These are phyloP conservation scores for Oryza punctata DNA, from an alignment of 176 grass and related monocot genomes.

Conservation along the genomic window DNA sequence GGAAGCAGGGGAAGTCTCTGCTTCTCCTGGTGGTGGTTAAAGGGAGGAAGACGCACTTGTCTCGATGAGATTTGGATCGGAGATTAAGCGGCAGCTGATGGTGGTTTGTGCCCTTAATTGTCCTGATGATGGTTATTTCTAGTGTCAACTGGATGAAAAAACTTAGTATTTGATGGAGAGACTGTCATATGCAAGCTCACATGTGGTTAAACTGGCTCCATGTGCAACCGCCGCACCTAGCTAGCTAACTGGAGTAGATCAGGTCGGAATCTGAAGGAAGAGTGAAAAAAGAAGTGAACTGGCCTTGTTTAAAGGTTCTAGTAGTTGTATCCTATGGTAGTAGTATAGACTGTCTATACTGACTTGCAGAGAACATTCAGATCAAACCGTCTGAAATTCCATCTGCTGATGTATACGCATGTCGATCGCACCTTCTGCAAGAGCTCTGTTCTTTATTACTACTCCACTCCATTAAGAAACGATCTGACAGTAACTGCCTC, in stretches of 20 bases:
- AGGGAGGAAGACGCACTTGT: background rate
- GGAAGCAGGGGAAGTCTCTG: background rate
- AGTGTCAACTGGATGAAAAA: background rate
- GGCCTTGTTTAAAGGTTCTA: background rate
- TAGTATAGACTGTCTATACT: background rate
- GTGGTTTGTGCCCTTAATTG: background rate
- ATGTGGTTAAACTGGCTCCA: constrained; percentile 18
- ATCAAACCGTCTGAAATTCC: background rate
- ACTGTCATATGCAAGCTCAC: constrained; percentile 12
- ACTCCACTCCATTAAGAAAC: no score
- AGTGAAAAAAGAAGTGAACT: background rate
- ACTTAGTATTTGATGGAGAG: background rate
- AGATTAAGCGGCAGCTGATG: background rate
- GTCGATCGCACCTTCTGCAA: background rate
- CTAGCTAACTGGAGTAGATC: background rate
- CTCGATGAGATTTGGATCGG: constrained; percentile 23
- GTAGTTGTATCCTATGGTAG: background rate
- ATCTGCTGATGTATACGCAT: background rate
- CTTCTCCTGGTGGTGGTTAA: background rate
- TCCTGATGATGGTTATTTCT: constrained; percentile 10
- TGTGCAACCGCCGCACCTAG: constrained; percentile 19
- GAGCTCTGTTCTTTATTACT: background rate
- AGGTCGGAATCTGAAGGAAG: background rate
- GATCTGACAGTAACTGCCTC: background rate
- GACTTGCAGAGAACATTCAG: background rate